phyloP scores from a whole-genome alignment of 192 early-diverging fungal genomes.

The Pecoramyces ruminantium region DNA sequence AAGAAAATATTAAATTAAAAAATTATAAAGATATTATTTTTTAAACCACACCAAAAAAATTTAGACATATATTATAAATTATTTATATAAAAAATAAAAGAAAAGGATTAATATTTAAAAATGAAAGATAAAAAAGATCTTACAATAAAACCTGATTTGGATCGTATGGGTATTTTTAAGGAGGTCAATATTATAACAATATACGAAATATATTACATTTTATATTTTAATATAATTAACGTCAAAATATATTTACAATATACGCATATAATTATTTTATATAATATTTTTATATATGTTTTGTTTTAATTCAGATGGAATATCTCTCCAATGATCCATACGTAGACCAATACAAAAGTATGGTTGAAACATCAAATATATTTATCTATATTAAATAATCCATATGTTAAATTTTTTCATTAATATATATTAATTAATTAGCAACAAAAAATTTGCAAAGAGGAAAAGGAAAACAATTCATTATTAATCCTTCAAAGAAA shows the following conservation, averaged over 20 bases:
- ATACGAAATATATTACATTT: too few species aligned
- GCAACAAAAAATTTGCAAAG: slow-evolving; percentile 9
- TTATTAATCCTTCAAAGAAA: slow-evolving; percentile 20
- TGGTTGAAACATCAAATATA: background rate
- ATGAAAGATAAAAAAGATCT: background rate
- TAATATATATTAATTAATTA: background rate
- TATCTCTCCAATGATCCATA: slow-evolving; percentile 15
- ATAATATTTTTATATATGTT: too few species aligned
- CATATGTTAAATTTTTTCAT: background rate
- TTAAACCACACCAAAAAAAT: too few species aligned
- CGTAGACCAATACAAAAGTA: slow-evolving; percentile 12
- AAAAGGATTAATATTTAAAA: background rate
- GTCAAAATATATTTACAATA: too few species aligned
- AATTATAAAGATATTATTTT: too few species aligned
- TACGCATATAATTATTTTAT: too few species aligned
- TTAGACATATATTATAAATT: too few species aligned
- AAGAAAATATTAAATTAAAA: too few species aligned
- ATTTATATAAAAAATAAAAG: too few species aligned
- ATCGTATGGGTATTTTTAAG: slow-evolving; percentile 29
- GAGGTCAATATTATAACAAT: slow-evolving; percentile 30
- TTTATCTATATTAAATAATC: slow-evolving; percentile 3
- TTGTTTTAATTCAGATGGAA: background rate
- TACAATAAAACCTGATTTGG: slow-evolving; percentile 14
- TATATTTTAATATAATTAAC: too few species aligned
- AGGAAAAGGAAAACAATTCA: slow-evolving; percentile 32